Conservation (phyloP, 2,329 filamentous ascomycete species). For the Rhynchosporium secalis region DNA sequence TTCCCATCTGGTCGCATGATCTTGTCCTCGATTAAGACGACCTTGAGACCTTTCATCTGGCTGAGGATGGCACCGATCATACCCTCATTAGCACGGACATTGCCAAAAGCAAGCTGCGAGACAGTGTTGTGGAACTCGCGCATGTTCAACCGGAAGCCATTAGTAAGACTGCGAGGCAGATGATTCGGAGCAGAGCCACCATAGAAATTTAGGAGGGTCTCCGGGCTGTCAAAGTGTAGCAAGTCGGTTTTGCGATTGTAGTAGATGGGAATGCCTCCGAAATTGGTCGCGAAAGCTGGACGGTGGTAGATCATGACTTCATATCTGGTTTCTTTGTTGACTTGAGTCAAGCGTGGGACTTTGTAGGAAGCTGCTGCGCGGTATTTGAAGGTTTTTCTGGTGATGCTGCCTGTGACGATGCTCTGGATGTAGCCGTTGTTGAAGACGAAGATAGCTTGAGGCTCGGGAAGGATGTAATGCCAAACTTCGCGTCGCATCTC, state of each 20-base stretch:
- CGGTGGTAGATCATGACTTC: constrained; percentile 11
- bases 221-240: constrained; percentile 6
- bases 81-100: neutral
- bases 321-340: neutral
- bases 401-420: neutral
- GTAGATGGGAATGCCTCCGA: constrained; percentile 10
- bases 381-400: neutral
- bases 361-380: constrained; percentile 3
- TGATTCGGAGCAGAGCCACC: constrained; percentile 11
- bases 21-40: neutral
- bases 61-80: constrained; percentile 12
- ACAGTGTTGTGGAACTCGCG: neutral
- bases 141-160: constrained; percentile 7
- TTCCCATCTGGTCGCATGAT: neutral
- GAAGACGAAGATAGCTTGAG: constrained; percentile 7
- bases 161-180: neutral
- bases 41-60: constrained; percentile 12
- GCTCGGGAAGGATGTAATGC: constrained; percentile 5
- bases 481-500: constrained; percentile 7
- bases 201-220: constrained; percentile 10
- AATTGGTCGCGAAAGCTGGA: constrained; percentile 1
- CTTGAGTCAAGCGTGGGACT: neutral
- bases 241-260: constrained; percentile 9
- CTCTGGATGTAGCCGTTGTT: constrained; percentile 3
- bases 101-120: constrained; percentile 5